These are phyloP conservation scores for Neobulgaria alba DNA, from an alignment of 2,329 filamentous ascomycete species.

Conservation along the genomic window DNA sequence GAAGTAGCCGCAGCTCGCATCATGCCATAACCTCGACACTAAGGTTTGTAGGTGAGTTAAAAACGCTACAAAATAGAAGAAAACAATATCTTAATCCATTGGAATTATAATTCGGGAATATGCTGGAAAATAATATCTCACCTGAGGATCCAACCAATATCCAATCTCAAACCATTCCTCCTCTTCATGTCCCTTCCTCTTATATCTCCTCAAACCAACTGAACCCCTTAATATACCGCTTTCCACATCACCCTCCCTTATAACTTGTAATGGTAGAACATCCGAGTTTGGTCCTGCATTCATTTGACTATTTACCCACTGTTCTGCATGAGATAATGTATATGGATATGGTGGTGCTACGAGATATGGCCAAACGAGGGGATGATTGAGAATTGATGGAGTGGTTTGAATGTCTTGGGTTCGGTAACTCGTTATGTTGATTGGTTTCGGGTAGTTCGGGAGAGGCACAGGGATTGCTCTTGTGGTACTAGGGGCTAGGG, in stretches of 20 bases:
- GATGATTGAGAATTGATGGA: background rate
- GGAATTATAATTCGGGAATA: background rate
- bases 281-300: background rate
- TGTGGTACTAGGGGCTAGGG: no score
- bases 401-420: background rate
- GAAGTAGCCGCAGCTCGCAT: background rate
- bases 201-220: background rate
- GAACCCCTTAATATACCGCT: background rate
- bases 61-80: background rate
- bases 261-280: background rate
- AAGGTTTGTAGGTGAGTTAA: no score
- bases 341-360: background rate
- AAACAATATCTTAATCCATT: background rate
- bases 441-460: background rate
- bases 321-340: background rate
- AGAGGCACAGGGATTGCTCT: background rate
- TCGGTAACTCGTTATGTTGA: background rate
- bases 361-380: background rate
- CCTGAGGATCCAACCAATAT: constrained; percentile 1
- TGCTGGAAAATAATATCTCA: background rate
- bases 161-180: background rate
- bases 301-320: constrained; percentile 1
- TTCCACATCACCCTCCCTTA: background rate
- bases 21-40: background rate
- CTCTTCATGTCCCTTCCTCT: background rate